phyloP scores from a whole-genome alignment of 306 rosid species.

The Aeschynomene evenia region DNA sequence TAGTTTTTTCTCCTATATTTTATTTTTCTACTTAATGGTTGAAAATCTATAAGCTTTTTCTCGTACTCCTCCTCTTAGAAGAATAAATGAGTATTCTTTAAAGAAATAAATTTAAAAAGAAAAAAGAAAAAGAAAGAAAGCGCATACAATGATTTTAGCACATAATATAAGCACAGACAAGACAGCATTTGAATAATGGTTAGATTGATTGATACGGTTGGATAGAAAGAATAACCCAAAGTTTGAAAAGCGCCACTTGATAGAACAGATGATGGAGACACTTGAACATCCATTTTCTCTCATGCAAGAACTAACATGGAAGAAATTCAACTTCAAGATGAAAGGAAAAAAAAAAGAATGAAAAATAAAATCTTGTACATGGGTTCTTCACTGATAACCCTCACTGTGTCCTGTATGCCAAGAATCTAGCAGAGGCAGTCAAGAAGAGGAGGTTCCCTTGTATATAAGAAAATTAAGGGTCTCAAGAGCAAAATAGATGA shows the following conservation, averaged over 20 bases:
- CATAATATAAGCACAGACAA: neutral
- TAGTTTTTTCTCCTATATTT: too few relatives aligned
- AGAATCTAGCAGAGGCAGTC: too few relatives aligned
- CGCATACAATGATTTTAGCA: neutral
- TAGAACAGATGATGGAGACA: constrained; percentile 25
- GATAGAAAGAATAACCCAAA: constrained; percentile 8
- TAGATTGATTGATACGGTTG: neutral
- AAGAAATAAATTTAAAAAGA: too few relatives aligned
- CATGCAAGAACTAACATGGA: constrained; percentile 1
- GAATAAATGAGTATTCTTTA: constrained; percentile 1
- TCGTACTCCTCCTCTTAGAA: too few relatives aligned
- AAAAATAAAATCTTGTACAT: neutral
- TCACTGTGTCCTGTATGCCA: too few relatives aligned
- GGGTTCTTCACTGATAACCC: constrained; percentile 8
- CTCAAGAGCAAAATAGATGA: constrained; percentile 74
- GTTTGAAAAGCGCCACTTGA: constrained; percentile 12
- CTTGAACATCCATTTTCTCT: constrained; percentile 26
- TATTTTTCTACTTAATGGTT: too few relatives aligned
- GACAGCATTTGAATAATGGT: neutral
- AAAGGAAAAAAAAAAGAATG: neutral
- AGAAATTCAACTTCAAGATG: neutral
- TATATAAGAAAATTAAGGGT: constrained; percentile 75
- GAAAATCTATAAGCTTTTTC: too few relatives aligned
- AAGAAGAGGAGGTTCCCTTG: constrained; percentile 53
- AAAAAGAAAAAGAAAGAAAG: neutral